Evolutionary conservation across 352 stramenopile species (phyloP).

Genomic region (Globisporangium alternatum): DNA sequence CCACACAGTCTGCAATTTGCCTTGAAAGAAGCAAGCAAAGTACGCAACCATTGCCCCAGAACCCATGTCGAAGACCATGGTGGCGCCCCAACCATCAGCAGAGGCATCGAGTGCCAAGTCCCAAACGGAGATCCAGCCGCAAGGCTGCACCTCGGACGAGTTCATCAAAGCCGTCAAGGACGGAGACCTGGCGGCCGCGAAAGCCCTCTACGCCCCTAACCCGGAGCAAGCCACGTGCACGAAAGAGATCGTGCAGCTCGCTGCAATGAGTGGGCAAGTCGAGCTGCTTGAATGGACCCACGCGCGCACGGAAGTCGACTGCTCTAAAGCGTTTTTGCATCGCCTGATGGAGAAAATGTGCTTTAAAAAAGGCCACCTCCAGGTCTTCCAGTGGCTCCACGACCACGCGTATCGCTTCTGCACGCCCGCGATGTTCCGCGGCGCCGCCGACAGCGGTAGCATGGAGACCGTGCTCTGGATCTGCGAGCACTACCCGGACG

Average conservation of each 20-base stretch:
- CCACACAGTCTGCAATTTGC: neutral
- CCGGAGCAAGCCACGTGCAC: conserved; percentile 1
- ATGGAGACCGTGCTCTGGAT: conserved; percentile 6
- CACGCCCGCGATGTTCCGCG: conserved; percentile 3
- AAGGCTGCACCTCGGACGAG: neutral
- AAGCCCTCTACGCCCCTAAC: neutral
- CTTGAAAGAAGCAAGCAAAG: neutral
- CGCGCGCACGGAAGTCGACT: conserved; percentile 6
- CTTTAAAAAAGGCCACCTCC: neutral
- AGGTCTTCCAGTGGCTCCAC: conserved; percentile 9
- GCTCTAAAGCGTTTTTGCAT: conserved; percentile 5
- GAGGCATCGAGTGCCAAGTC: neutral
- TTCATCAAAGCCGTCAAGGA: conserved; percentile 7
- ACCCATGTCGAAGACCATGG: neutral
- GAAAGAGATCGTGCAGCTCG: conserved; percentile 8
- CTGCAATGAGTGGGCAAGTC: conserved; percentile 6
- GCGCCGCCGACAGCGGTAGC: neutral
- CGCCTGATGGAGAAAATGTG: conserved; percentile 3
- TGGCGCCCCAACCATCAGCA: neutral
- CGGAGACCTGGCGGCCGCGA: conserved; percentile 1
- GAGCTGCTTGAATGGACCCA: conserved; percentile 10
- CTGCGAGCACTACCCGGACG: neutral
- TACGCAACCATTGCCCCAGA: too few relatives aligned
- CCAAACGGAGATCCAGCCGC: conserved; percentile 4
- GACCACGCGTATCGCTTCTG: neutral